These are phyloP conservation scores for Salix brachista DNA, from an alignment of 345 rosid genomes.

Conservation along the genomic window DNA sequence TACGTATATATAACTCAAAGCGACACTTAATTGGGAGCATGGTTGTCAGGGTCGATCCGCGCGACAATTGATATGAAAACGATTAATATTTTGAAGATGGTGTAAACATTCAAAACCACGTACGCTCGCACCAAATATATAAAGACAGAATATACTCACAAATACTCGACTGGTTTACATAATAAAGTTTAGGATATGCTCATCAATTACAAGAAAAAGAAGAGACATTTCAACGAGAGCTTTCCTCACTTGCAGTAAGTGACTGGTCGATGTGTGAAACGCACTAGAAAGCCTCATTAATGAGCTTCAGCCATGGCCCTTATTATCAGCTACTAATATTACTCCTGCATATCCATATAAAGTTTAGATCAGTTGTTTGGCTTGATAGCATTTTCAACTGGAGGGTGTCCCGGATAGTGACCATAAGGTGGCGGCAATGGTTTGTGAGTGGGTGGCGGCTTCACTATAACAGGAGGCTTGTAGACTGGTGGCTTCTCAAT, in stretches of 20 bases:
- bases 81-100: too few relatives aligned
- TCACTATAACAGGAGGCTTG: neutral
- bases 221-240: neutral
- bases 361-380: neutral
- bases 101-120: neutral
- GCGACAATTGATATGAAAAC: too few relatives aligned
- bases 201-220: neutral
- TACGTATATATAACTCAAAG: too few relatives aligned
- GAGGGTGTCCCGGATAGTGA: conserved; percentile 3
- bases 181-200: neutral
- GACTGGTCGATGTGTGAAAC: neutral
- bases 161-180: neutral
- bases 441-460: neutral
- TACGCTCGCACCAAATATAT: neutral
- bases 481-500: neutral
- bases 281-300: conserved; percentile 1
- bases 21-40: too few relatives aligned
- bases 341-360: neutral
- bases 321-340: neutral
- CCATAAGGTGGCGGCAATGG: conserved; percentile 2
- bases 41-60: too few relatives aligned
- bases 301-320: conserved; percentile 3
- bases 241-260: neutral
- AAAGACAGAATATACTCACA: too few relatives aligned
- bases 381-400: neutral